Conservation (phyloP, 495 filamentous ascomycete genomes). For the Penicillium verhagenii region DNA sequence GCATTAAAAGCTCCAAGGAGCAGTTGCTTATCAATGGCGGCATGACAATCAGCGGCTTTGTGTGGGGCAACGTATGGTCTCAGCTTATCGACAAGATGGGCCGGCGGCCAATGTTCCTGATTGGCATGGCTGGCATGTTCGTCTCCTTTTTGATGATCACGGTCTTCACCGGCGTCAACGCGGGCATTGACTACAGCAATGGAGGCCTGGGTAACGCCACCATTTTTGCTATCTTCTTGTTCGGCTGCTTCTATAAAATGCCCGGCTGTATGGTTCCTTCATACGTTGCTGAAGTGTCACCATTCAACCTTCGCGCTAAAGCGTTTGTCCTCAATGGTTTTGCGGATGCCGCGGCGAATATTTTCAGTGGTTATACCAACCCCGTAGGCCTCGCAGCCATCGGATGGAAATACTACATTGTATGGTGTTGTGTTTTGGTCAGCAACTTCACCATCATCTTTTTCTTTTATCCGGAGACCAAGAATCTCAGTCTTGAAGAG, state of each 20-base stretch:
- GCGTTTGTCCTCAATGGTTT: background rate
- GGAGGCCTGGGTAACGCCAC: background rate
- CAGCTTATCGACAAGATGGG: background rate
- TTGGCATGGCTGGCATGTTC: background rate
- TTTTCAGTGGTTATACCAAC: background rate
- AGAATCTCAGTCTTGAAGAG: background rate
- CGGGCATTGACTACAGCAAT: background rate
- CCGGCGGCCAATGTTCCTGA: background rate
- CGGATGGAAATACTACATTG: background rate
- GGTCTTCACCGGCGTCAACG: background rate
- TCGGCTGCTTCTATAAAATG: background rate
- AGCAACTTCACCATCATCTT: background rate
- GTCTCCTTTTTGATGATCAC: background rate
- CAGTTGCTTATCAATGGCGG: conserved; percentile 30
- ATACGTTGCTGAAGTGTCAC: background rate
- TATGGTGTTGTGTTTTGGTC: background rate
- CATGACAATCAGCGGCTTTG: conserved; percentile 13
- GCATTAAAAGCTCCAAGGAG: conserved; percentile 43
- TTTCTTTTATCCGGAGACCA: background rate
- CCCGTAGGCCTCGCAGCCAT: background rate
- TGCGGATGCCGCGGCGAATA: background rate
- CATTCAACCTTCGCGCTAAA: background rate
- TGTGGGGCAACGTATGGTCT: background rate
- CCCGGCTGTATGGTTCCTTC: background rate
- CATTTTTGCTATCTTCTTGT: background rate